Conservation (phyloP, 2,329 filamentous ascomycete genomes). For the Mycosphaerelloides madeirae region DNA sequence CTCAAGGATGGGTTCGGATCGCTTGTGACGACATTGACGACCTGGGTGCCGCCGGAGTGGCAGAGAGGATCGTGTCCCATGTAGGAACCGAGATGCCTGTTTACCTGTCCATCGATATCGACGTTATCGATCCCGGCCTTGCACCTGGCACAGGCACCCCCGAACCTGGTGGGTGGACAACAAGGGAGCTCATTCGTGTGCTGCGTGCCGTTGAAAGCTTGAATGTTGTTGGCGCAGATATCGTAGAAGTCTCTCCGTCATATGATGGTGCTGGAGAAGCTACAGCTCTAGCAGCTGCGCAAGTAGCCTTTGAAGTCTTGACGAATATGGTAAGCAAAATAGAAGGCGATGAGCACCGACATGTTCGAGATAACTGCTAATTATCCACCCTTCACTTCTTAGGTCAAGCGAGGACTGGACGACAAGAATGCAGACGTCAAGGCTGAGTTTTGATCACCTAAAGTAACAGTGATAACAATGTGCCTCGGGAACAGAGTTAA, state of each 20-base stretch:
- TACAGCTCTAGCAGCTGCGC: constrained; percentile 76
- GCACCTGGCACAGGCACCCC: constrained; percentile 54
- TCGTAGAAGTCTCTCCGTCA: constrained; percentile 82
- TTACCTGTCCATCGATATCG: constrained; percentile 68
- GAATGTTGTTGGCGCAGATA: constrained; percentile 79
- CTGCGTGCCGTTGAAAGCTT: constrained; percentile 74
- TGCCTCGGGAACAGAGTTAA: too few species aligned
- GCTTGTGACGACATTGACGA: constrained; percentile 85
- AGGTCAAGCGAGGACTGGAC: constrained; percentile 53
- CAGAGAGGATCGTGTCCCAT: constrained; percentile 63
- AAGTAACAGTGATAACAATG: too few species aligned
- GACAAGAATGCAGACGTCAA: constrained; percentile 26
- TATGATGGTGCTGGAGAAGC: constrained; percentile 78
- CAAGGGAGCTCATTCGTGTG: constrained; percentile 78
- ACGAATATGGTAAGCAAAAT: constrained; percentile 70
- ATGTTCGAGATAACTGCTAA: too few species aligned
- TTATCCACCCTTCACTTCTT: too few species aligned
- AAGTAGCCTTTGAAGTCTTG: constrained; percentile 81
- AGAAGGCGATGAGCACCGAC: too few species aligned
- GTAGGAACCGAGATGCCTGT: constrained; percentile 73
- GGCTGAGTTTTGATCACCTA: constrained; percentile 21
- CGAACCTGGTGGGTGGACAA: constrained; percentile 75
- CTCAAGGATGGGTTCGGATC: constrained; percentile 75
- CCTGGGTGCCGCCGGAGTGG: constrained; percentile 65
- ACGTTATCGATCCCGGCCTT: constrained; percentile 52